Percentiles rank a stretch among this genome's conserved stretches.
Evolutionary conservation across 1,284 basidiomycete genomes (phyloP).

Genomic region (Irpex sp.): DNA sequence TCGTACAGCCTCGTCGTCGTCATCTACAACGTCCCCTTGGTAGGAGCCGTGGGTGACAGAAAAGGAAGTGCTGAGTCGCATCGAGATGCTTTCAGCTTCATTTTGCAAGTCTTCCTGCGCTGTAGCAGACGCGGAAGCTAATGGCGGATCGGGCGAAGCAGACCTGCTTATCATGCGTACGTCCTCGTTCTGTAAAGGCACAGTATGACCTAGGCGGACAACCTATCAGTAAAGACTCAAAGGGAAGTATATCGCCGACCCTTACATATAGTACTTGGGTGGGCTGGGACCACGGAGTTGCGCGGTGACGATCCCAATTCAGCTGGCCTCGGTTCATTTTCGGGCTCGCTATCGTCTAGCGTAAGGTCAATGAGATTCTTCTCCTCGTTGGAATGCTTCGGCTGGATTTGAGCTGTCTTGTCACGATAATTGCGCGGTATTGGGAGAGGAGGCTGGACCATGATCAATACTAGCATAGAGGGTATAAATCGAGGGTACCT

Average conservation of each 20-base stretch:
- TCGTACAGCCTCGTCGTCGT: neutral
- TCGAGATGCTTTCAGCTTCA: neutral
- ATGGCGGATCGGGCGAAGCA: neutral
- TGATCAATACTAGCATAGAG: neutral
- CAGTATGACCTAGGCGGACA: too few species aligned
- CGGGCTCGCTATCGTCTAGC: neutral
- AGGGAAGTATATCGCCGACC: too few species aligned
- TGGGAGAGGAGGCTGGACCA: neutral
- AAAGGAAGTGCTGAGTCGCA: neutral
- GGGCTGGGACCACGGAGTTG: neutral
- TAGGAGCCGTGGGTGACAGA: neutral
- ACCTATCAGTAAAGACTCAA: too few species aligned
- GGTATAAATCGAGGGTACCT: neutral
- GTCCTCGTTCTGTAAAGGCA: neutral
- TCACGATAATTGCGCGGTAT: neutral
- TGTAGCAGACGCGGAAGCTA: neutral
- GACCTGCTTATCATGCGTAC: neutral
- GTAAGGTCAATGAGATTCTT: constrained; percentile 6
- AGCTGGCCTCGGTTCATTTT: neutral
- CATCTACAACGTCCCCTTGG: neutral
- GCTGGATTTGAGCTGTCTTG: neutral
- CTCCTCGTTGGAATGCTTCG: neutral
- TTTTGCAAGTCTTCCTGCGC: neutral
- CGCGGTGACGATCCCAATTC: too few species aligned
- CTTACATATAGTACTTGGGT: too few species aligned